Conservation (phyloP, 1,139 yeast genomes). For the Geotrichum histeridarum region DNA sequence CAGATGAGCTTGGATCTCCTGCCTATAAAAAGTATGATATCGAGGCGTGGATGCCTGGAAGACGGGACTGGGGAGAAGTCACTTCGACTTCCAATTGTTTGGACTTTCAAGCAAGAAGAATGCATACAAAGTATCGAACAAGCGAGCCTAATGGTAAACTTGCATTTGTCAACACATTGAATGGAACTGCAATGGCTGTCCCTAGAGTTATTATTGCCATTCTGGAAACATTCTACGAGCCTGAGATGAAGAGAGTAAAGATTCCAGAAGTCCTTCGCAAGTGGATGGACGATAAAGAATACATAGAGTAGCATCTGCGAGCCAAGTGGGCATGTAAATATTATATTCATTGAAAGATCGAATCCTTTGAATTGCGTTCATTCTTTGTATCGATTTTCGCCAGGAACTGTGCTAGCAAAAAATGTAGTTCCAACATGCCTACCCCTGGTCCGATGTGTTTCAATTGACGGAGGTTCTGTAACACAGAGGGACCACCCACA, state of each 20-base stretch:
- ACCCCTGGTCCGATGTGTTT: no score
- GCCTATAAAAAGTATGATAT: constrained; percentile 89
- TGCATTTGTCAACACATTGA: constrained; percentile 71
- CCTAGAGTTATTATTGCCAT: constrained; percentile 88
- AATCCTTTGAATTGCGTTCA: no score
- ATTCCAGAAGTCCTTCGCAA: constrained; percentile 63
- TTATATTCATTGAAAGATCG: background rate
- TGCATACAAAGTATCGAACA: constrained; percentile 52
- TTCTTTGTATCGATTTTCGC: no score
- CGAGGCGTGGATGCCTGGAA: constrained; percentile 98
- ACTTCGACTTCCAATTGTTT: constrained; percentile 90
- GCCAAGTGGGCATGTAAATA: background rate
- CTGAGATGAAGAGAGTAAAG: constrained; percentile 46
- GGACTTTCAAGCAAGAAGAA: constrained; percentile 82
- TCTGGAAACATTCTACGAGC: constrained; percentile 76
- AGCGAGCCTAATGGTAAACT: constrained; percentile 37
- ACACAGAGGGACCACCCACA: no score
- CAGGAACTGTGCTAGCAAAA: no score
- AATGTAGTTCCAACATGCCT: no score
- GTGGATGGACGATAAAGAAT: constrained; percentile 36
- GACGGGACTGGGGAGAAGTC: constrained; percentile 89
- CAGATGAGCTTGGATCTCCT: constrained; percentile 87
- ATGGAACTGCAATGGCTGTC: constrained; percentile 94
- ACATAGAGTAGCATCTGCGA: constrained; percentile 22
- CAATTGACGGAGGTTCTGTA: no score